phyloP scores from a whole-genome alignment of 1,284 basidiomycete species.

The Pterula multifida region DNA sequence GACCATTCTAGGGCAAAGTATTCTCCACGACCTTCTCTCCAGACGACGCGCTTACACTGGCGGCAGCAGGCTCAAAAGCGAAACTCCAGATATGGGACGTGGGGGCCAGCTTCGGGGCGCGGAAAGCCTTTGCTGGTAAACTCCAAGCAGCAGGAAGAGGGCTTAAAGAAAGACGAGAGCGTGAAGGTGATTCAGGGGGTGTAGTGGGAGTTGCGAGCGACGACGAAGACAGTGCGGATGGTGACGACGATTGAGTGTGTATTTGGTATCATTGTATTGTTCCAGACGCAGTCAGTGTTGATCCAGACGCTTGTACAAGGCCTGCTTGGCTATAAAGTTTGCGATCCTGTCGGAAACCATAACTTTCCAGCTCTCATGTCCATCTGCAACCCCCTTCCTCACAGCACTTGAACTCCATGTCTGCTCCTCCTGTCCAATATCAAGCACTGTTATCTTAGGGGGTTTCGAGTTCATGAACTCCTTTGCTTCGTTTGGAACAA shows the following conservation, averaged over 20 bases:
- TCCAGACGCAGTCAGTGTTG: no score
- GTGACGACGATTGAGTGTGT: slow-evolving; percentile 27
- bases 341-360: slow-evolving; percentile 32
- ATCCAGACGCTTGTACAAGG: neutral
- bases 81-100: slow-evolving; percentile 94
- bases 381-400: slow-evolving; percentile 33
- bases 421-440: slow-evolving; percentile 44
- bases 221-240: slow-evolving; percentile 54
- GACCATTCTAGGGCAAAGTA: slow-evolving; percentile 70
- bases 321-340: slow-evolving; percentile 20
- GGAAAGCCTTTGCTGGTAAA: slow-evolving; percentile 71
- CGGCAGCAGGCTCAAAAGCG: slow-evolving; percentile 88
- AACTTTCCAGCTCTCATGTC: slow-evolving; percentile 22
- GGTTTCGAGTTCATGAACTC: slow-evolving; percentile 37
- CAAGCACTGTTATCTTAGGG: slow-evolving; percentile 39
- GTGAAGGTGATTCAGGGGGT: slow-evolving; percentile 31
- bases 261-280: no score
- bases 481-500: slow-evolving; percentile 15
- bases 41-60: slow-evolving; percentile 88
- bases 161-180: slow-evolving; percentile 40
- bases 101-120: slow-evolving; percentile 62
- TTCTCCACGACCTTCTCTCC: slow-evolving; percentile 89
- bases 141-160: slow-evolving; percentile 60
- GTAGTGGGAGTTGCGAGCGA: slow-evolving; percentile 61
- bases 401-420: slow-evolving; percentile 67